phyloP scores from a whole-genome alignment of 805 yeast species.

The Lipomyces oligophaga region DNA sequence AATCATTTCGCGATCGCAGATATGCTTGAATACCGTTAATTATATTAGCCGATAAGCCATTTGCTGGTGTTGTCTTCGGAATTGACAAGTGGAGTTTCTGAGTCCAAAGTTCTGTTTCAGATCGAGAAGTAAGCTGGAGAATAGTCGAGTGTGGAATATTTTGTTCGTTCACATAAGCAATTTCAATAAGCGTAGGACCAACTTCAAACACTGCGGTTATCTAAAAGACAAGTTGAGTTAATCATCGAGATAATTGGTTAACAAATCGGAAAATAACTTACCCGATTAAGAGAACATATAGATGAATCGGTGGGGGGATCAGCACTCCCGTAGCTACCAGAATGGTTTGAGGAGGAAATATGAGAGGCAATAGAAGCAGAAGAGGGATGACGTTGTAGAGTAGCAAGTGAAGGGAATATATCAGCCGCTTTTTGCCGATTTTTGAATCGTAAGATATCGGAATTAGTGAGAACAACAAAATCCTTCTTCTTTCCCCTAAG shows the following conservation, averaged over 20 bases:
- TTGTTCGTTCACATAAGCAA: conserved; percentile 15
- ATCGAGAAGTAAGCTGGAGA: conserved; percentile 19
- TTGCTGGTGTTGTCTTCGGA: conserved; percentile 14
- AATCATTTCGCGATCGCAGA: conserved; percentile 19
- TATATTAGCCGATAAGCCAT: conserved; percentile 1
- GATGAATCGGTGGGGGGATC: conserved; percentile 10
- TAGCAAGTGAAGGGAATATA: conserved; percentile 17
- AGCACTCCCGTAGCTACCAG: background rate
- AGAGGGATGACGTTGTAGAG: conserved; percentile 9
- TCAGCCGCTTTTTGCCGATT: conserved; percentile 25
- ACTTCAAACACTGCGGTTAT: conserved; percentile 17
- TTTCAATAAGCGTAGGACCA: conserved; percentile 13
- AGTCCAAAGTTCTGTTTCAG: conserved; percentile 23
- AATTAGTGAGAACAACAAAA: conserved; percentile 27
- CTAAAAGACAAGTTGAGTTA: too few species aligned
- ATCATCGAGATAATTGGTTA: too few species aligned
- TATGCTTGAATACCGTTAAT: conserved; percentile 8
- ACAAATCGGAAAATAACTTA: conserved; percentile 1
- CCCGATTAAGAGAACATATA: conserved; percentile 17
- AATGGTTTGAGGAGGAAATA: too few species aligned
- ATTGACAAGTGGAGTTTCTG: conserved; percentile 6
- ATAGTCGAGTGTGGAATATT: conserved; percentile 14
- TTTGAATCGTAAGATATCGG: conserved; percentile 29
- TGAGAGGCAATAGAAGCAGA: conserved; percentile 6
- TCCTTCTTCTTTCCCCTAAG: conserved; percentile 30